Conservation (phyloP, 83 land plant species). For the Thuja plicata region DNA sequence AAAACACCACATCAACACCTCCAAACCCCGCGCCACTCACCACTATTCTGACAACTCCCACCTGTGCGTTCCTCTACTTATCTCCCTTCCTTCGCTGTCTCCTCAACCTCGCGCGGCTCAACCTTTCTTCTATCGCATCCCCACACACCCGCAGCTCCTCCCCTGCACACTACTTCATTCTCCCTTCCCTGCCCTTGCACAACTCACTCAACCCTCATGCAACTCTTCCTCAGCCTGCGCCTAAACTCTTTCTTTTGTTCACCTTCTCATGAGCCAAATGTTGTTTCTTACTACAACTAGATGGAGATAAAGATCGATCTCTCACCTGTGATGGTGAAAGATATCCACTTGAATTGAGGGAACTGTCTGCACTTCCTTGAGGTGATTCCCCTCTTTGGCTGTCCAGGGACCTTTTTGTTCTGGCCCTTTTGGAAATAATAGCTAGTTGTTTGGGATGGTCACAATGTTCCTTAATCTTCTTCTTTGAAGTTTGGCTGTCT, state of each 20-base stretch:
- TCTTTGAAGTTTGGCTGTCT: background rate
- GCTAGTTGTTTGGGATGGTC: background rate
- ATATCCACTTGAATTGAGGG: slow-evolving; percentile 8
- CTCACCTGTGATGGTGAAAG: background rate
- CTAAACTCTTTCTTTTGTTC: slow-evolving; percentile 7
- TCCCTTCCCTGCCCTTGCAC: no score
- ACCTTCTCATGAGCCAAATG: background rate
- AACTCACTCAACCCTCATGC: no score
- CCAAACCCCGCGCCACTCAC: no score
- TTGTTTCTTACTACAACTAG: background rate
- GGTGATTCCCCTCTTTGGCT: slow-evolving; percentile 8
- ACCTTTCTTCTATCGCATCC: no score
- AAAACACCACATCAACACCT: no score
- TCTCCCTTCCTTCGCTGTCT: no score
- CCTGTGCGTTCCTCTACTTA: no score
- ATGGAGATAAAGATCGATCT: slow-evolving; percentile 1
- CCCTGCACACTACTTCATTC: no score
- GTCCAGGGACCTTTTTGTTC: background rate
- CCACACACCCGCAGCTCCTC: no score
- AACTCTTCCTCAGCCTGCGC: no score
- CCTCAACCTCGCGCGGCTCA: no score
- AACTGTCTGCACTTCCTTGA: background rate
- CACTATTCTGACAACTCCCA: no score
- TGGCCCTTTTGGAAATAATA: background rate
- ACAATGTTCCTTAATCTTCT: background rate